Base-by-base conservation (phyloP, 768 basidiomycete genomes). In the Suillus subluteus region DNA sequence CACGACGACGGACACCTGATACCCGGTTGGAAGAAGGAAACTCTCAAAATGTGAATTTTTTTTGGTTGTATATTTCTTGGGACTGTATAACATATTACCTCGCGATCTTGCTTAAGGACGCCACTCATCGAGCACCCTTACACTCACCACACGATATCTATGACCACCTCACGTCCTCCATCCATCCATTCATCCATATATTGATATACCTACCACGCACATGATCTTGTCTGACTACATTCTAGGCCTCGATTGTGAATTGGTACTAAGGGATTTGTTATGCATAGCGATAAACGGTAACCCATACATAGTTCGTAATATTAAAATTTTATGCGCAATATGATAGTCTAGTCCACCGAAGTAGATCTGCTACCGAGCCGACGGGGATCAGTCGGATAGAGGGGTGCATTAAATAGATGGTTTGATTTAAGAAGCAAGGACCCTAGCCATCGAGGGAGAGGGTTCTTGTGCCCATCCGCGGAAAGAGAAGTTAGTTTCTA, bases 71-170 rank as follows among this genome's bases (percentile, higher is more conserved):
- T 58, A 72, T 77, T 65, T 76, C 69, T 78, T 78, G 75, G 75
- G 77, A 78, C 75, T 71, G 65, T 67, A 76, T 77, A 76, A 76
- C 76, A 73, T 76, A 76, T 75, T 74, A 78, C 72, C 75, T 69
- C 69, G 76, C 77, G 75, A 69, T 70, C 66, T 75, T 78, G 75
- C 73, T 76, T 69, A 58, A 70, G 61, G 26, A 26, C 30, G 41
- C 41, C 9, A 37, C 32, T 43, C 48, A 48, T 62, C 50, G 69
- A 66, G 48, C 48, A 50, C 23, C 63, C 18, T 35, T 46, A 52
- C 54, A n/a, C 61, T 63, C 62, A 65, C 44, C 65, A 52, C 35
- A 62, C 62, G 62, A 48, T 55, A 63, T 63, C 62, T 55, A 63
- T 54, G 48, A 63, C 54, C 55, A n/a, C 69, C 70, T 54, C 50